Percentiles rank a stretch among this genome's conserved stretches.
Evolutionary conservation across 495 filamentous ascomycete species (phyloP).

Genomic region (Copromyces sp.): DNA sequence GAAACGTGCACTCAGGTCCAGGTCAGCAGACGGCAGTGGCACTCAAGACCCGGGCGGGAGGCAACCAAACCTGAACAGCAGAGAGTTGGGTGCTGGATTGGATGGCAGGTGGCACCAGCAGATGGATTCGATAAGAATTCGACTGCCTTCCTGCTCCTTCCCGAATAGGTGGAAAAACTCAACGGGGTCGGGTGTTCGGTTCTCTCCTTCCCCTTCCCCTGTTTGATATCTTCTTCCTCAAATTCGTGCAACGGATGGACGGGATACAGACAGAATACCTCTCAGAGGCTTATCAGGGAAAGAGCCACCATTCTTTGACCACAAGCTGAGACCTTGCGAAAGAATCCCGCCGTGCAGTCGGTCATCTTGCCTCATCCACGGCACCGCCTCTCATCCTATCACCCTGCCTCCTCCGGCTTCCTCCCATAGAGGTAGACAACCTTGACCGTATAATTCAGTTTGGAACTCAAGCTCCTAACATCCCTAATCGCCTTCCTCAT

Average conservation of each 20-base stretch:
- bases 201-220: background rate
- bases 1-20: background rate
- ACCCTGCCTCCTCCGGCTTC: background rate
- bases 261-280: background rate
- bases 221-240: background rate
- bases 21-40: background rate
- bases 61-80: background rate
- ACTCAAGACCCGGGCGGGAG: background rate
- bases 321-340: no score
- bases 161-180: background rate
- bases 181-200: no score
- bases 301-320: background rate
- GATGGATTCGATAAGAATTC: background rate
- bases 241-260: background rate
- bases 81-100: background rate
- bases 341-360: background rate
- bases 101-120: background rate
- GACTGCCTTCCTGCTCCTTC: background rate
- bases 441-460: no score
- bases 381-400: background rate
- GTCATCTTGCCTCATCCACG: background rate
- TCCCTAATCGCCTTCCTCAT: background rate
- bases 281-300: background rate
- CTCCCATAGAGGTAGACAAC: conserved; percentile 17
- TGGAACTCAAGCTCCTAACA: background rate